These are phyloP conservation scores for Ustilago crameri DNA, from an alignment of 1,284 basidiomycete genomes.

Conservation along the genomic window DNA sequence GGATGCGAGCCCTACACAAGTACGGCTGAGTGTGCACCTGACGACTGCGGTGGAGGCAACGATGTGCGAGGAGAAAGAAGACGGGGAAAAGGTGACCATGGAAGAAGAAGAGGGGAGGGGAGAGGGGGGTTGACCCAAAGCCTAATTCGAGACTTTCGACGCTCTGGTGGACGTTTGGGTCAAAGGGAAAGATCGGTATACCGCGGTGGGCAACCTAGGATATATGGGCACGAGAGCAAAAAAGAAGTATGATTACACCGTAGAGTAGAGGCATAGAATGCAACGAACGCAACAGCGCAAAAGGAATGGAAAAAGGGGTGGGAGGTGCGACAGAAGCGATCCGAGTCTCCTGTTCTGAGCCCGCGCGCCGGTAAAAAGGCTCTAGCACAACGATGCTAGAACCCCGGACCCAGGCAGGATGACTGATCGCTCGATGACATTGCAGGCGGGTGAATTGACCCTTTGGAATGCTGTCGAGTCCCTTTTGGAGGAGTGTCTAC, in stretches of 20 bases:
- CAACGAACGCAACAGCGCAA: slow-evolving; percentile 3
- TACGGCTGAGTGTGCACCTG: too few relatives aligned
- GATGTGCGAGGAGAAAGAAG: background rate
- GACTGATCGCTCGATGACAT: background rate
- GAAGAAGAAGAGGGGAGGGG: slow-evolving; percentile 1
- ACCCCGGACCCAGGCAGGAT: background rate
- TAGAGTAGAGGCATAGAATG: slow-evolving; percentile 3
- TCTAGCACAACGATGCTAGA: background rate
- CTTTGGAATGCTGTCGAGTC: slow-evolving; percentile 3
- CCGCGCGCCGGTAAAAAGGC: slow-evolving; percentile 1
- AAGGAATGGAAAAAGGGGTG: slow-evolving; percentile 1
- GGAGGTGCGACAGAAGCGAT: slow-evolving; percentile 2
- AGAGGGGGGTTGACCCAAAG: slow-evolving; percentile 43
- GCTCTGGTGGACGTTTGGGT: slow-evolving; percentile 55
- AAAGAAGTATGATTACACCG: slow-evolving; percentile 36
- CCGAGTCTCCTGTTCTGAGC: background rate
- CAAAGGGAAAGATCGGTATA: slow-evolving; percentile 4
- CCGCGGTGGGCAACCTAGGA: slow-evolving; percentile 6
- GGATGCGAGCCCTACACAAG: too few relatives aligned
- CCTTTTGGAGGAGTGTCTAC: background rate
- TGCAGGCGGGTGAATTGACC: slow-evolving; percentile 9
- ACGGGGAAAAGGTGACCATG: background rate
- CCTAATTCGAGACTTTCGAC: slow-evolving; percentile 47
- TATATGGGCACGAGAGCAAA: slow-evolving; percentile 26
- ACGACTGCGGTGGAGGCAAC: too few relatives aligned